Conservation (phyloP, 495 filamentous ascomycete genomes). For the Lasiosphaeris hirsuta region DNA sequence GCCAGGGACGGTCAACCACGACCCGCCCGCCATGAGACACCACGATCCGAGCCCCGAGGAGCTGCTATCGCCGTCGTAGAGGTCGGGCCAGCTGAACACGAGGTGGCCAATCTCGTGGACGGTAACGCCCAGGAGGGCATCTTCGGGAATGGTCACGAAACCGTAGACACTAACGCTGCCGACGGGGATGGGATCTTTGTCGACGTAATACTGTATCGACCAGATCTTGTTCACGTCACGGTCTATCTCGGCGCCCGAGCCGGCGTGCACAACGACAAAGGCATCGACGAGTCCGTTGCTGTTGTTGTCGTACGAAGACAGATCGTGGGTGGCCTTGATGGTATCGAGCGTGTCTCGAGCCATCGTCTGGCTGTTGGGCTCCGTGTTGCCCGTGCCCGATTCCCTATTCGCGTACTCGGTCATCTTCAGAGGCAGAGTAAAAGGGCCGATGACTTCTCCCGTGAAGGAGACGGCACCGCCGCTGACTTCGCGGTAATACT, state of each 20-base stretch:
- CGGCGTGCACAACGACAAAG: constrained; percentile 20
- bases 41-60: constrained; percentile 12
- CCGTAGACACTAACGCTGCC: constrained; percentile 12
- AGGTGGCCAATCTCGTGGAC: constrained; percentile 20
- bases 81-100: constrained; percentile 20
- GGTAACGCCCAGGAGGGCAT: constrained; percentile 13
- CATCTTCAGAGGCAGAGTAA: not conserved
- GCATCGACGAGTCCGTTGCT: constrained; percentile 11
- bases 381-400: not conserved
- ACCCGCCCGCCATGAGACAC: not conserved
- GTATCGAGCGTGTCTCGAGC: constrained; percentile 10
- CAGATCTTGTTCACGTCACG: constrained; percentile 6
- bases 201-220: constrained; percentile 18
- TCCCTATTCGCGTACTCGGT: not conserved
- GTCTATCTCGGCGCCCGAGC: constrained; percentile 6
- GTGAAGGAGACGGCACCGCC: constrained; percentile 8
- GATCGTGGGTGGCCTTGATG: constrained; percentile 1
- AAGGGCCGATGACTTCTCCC: constrained; percentile 10
- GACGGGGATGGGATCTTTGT: too few species aligned
- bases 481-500: constrained; percentile 17
- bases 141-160: constrained; percentile 20
- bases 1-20: not conserved
- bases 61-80: constrained; percentile 10
- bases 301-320: constrained; percentile 15
- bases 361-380: constrained; percentile 11